A percentile compares a stretch with the other conserved stretches of the same genome.
phyloP scores from a whole-genome alignment of 1,284 basidiomycete species.

The Ceratobasidium theobromae region DNA sequence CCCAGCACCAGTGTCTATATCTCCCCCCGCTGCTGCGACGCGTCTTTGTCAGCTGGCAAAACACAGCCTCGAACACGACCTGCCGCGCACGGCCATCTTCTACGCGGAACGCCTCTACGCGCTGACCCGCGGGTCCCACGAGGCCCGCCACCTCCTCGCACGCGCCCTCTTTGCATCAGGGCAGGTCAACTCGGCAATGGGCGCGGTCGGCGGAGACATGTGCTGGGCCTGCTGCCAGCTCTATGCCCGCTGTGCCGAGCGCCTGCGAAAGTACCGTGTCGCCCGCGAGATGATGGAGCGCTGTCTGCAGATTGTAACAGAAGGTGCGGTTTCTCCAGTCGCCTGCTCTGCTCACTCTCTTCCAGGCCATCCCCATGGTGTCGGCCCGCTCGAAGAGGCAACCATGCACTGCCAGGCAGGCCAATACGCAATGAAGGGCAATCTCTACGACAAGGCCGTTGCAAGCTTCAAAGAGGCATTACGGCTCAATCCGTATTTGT shows the following conservation, averaged over 20 bases:
- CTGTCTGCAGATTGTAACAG: constrained; percentile 25
- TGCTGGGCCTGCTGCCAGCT: constrained; percentile 72
- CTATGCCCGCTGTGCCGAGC: constrained; percentile 73
- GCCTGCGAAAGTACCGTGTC: constrained; percentile 67
- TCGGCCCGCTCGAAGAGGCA: constrained; percentile 57
- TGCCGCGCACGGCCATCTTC: constrained; percentile 73
- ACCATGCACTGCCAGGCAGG: constrained; percentile 70
- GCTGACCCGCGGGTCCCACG: constrained; percentile 50
- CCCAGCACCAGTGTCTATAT: neutral
- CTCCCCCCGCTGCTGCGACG: neutral
- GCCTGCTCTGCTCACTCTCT: constrained; percentile 35
- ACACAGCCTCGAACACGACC: constrained; percentile 66
- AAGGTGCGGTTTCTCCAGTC: constrained; percentile 9
- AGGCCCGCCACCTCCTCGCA: constrained; percentile 82
- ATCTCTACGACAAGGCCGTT: constrained; percentile 69
- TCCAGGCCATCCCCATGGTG: constrained; percentile 37
- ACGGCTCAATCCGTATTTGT: constrained; percentile 74
- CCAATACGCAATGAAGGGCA: constrained; percentile 69
- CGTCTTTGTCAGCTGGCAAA: constrained; percentile 17
- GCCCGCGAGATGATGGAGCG: constrained; percentile 54
- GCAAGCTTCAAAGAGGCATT: constrained; percentile 74
- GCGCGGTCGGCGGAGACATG: constrained; percentile 68
- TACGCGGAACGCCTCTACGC: constrained; percentile 64
- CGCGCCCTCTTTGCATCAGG: constrained; percentile 70
- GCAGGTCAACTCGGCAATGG: constrained; percentile 75